Conservation (phyloP, 2,329 filamentous ascomycete species). For the Anisogramma anomala region DNA sequence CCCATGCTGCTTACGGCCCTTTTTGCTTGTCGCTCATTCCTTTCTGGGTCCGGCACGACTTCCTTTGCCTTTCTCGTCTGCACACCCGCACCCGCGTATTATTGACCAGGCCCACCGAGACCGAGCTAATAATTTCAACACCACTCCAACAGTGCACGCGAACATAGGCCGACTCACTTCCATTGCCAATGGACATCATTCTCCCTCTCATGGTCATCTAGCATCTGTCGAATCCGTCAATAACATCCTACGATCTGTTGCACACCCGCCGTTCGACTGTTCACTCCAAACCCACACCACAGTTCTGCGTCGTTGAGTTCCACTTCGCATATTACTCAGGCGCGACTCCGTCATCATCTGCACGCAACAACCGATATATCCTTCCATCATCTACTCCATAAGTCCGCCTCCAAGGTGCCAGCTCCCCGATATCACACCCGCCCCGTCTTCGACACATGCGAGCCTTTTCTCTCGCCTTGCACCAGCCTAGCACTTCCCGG, state of each 20-base stretch:
- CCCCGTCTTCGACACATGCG: neutral
- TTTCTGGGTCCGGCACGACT: no score
- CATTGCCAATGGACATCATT: no score
- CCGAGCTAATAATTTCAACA: no score
- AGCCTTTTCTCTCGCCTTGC: neutral
- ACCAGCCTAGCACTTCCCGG: neutral
- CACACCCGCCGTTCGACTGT: neutral
- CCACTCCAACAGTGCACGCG: no score
- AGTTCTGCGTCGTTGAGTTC: slow-evolving; percentile 1
- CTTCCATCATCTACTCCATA: neutral
- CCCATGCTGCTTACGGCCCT: no score
- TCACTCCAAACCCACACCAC: neutral
- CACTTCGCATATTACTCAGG: slow-evolving; percentile 5
- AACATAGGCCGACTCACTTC: no score
- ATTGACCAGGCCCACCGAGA: no score
- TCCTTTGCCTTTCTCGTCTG: no score
- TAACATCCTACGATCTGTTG: neutral
- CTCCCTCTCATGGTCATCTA: no score
- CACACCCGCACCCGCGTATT: no score
- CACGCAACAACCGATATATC: slow-evolving; percentile 4
- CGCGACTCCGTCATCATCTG: slow-evolving; percentile 2
- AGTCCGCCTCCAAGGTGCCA: neutral
- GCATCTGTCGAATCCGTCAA: no score
- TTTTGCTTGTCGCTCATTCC: no score
- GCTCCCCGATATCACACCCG: neutral